These are phyloP conservation scores for Cystobasidium sp. DNA, from an alignment of 1,284 basidiomycete genomes.

Conservation along the genomic window DNA sequence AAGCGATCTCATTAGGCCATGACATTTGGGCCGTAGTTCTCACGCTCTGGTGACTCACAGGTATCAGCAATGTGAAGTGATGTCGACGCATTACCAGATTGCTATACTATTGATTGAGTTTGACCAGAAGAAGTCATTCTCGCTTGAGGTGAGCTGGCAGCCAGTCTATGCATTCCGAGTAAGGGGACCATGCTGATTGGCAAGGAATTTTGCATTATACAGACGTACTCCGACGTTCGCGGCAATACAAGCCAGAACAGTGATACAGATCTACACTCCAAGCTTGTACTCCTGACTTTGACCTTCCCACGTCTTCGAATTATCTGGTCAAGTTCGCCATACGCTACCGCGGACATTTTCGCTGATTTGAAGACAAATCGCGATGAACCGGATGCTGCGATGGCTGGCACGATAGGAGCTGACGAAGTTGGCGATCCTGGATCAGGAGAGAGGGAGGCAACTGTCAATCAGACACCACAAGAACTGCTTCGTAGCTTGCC, in stretches of 20 bases:
- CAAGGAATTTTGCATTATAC: background rate
- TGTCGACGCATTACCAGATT: constrained; percentile 94
- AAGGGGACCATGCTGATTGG: background rate
- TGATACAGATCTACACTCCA: constrained; percentile 63
- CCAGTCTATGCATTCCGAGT: background rate
- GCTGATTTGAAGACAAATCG: constrained; percentile 85
- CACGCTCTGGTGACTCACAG: constrained; percentile 58
- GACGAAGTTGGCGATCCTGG: constrained; percentile 63
- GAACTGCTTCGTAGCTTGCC: constrained; percentile 74
- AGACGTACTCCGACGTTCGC: constrained; percentile 50
- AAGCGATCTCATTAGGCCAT: constrained; percentile 57
- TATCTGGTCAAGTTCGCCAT: constrained; percentile 96
- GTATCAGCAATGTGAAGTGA: constrained; percentile 95
- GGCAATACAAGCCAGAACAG: constrained; percentile 51
- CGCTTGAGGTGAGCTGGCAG: constrained; percentile 63
- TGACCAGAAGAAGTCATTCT: constrained; percentile 94
- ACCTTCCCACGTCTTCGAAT: constrained; percentile 89
- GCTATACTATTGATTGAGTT: constrained; percentile 97
- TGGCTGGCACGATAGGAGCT: constrained; percentile 77
- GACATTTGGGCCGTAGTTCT: background rate
- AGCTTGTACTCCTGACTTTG: constrained; percentile 84
- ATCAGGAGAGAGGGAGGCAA: constrained; percentile 64
- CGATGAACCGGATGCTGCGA: constrained; percentile 76
- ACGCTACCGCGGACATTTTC: constrained; percentile 89
- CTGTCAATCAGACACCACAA: constrained; percentile 71